phyloP scores from a whole-genome alignment of 2,329 filamentous ascomycete species.

The Hymenoscyphus linearis region DNA sequence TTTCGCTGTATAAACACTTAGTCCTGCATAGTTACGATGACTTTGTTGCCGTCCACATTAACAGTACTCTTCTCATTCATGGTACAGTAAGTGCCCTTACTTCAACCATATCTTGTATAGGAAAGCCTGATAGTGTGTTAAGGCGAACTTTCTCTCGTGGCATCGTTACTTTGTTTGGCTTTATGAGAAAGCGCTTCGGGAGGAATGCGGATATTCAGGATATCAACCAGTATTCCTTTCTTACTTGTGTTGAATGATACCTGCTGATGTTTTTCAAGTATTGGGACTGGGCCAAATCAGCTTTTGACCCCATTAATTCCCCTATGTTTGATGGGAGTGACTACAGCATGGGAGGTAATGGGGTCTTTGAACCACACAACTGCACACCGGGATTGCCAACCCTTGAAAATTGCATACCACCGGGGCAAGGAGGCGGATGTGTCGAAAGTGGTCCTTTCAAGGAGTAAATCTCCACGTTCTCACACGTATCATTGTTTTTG shows the following conservation, averaged over 20 bases:
- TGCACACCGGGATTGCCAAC: background rate
- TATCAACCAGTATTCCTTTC: constrained; percentile 25
- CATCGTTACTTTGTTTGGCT: constrained; percentile 37
- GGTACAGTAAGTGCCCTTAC: background rate
- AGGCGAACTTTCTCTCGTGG: constrained; percentile 36
- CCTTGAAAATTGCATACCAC: constrained; percentile 28
- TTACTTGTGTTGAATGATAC: background rate
- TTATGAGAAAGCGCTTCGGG: constrained; percentile 36
- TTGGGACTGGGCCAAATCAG: constrained; percentile 38
- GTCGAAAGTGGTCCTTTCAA: constrained; percentile 40
- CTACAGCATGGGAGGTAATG: constrained; percentile 39
- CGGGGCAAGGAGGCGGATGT: constrained; percentile 50
- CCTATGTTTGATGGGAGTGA: constrained; percentile 49
- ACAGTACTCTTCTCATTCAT: constrained; percentile 23
- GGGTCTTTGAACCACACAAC: constrained; percentile 28
- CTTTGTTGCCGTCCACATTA: constrained; percentile 31
- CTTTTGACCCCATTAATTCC: constrained; percentile 42
- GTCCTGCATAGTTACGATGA: constrained; percentile 31
- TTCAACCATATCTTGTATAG: no score
- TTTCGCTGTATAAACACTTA: background rate
- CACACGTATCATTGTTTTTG: background rate
- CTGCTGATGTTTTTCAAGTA: constrained; percentile 37
- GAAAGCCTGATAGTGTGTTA: no score
- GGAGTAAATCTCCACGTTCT: background rate
- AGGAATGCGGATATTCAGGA: constrained; percentile 38